These are phyloP conservation scores for Candida loeiensis DNA, from an alignment of 805 yeast genomes.

Conservation along the genomic window DNA sequence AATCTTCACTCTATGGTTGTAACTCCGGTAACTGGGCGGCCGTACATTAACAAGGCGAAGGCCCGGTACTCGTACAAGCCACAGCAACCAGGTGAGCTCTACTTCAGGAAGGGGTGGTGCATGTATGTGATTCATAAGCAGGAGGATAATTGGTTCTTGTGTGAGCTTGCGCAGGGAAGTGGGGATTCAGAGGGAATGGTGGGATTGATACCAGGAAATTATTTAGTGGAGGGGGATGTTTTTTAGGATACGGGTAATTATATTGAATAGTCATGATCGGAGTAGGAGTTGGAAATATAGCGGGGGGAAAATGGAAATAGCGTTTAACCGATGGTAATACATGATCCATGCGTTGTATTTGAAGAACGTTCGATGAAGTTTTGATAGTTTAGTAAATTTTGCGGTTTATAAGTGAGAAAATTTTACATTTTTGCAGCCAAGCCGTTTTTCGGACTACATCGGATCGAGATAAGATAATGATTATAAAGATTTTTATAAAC, in stretches of 20 bases:
- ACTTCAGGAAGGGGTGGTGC: slow-evolving; percentile 39
- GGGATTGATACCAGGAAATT: slow-evolving; percentile 44
- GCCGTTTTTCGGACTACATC: too few species aligned
- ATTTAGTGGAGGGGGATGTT: slow-evolving; percentile 32
- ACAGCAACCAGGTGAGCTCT: slow-evolving; percentile 39
- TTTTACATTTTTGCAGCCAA: too few species aligned
- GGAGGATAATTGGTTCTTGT: slow-evolving; percentile 43
- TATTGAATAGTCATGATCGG: neutral
- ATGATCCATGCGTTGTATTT: too few species aligned
- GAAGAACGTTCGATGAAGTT: too few species aligned
- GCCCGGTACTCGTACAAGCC: slow-evolving; percentile 40
- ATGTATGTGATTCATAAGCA: slow-evolving; percentile 42
- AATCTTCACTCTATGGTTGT: too few species aligned
- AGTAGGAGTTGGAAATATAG: neutral
- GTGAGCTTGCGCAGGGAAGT: slow-evolving; percentile 38
- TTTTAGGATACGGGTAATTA: neutral
- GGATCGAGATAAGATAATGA: too few species aligned
- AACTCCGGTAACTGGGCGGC: slow-evolving; percentile 32
- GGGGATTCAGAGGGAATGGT: slow-evolving; percentile 30
- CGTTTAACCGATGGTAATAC: too few species aligned
- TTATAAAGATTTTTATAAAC: too few species aligned
- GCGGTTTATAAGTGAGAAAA: too few species aligned
- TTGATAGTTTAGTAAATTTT: too few species aligned
- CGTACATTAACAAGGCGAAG: slow-evolving; percentile 32
- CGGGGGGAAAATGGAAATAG: too few species aligned